Conservation (phyloP, 768 basidiomycete genomes). For the Collybia nuda region DNA sequence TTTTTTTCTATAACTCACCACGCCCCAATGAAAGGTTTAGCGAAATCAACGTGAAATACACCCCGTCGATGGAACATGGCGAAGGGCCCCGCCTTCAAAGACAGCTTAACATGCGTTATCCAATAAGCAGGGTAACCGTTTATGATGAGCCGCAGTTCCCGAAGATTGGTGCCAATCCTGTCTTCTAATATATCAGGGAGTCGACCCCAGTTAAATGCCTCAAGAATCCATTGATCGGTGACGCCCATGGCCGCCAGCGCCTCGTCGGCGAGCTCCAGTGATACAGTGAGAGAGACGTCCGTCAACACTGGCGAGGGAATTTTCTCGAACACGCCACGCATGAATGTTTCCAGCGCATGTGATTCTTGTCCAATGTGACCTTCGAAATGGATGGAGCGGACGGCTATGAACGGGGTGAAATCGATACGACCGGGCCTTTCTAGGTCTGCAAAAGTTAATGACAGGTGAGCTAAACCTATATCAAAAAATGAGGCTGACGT, state of each 20-base stretch:
- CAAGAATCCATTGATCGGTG: slow-evolving; percentile 23
- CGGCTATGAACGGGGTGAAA: slow-evolving; percentile 17
- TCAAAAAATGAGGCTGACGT: slow-evolving; percentile 6
- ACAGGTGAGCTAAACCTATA: neutral
- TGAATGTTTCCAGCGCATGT: slow-evolving; percentile 15
- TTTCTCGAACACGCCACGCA: slow-evolving; percentile 21
- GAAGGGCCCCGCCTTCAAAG: slow-evolving; percentile 16
- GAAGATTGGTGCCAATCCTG: slow-evolving; percentile 6
- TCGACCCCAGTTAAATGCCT: slow-evolving; percentile 25
- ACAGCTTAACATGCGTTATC: slow-evolving; percentile 11
- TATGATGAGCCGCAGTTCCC: slow-evolving; percentile 12
- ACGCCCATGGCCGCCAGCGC: slow-evolving; percentile 24
- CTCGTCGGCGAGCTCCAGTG: slow-evolving; percentile 14
- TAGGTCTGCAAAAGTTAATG: slow-evolving; percentile 11
- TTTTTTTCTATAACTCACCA: neutral
- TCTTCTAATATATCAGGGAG: slow-evolving; percentile 21
- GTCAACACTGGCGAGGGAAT: slow-evolving; percentile 16
- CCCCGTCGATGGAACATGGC: slow-evolving; percentile 8
- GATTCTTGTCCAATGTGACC: slow-evolving; percentile 19
- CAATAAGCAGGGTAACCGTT: slow-evolving; percentile 15
- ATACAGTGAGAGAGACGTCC: slow-evolving; percentile 22
- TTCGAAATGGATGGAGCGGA: slow-evolving; percentile 24
- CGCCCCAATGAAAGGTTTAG: neutral
- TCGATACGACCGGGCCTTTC: slow-evolving; percentile 14
- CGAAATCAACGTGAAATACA: slow-evolving; percentile 17